Base-by-base conservation (phyloP, 2,329 filamentous ascomycete genomes). In the Microdochium trichocladiopsis region DNA sequence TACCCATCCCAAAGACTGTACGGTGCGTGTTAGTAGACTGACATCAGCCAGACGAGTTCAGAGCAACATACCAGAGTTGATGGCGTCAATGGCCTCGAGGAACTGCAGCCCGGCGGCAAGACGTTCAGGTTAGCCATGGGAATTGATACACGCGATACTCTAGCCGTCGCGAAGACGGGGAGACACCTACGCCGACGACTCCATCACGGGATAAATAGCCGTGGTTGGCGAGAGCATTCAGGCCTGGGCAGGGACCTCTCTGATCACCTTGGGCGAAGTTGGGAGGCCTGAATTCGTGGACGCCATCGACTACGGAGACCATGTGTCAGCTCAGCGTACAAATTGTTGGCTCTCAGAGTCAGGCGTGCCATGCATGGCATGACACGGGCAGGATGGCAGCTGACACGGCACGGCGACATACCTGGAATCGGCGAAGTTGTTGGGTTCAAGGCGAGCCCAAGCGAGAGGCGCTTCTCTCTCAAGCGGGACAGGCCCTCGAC, bases 1-100 rank as follows among this genome's bases (percentile, higher is more conserved):
- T 49, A 1, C 69, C 69, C 76, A 79, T 78, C 3, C 73, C 72
- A 24, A 67, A 76, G 1, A 78, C 67, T 28, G 18, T 9, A 45
- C 11, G 41, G n/a, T 18, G 6, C 6, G 6, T 45, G 41, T 22
- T 45, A 23, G 33, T n/a, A 8, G 33, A 11, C 33, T n/a, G n/a
- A n/a, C n/a, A n/a, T n/a, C n/a, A n/a, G n/a, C n/a, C n/a, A n/a
- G n/a, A n/a, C n/a, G n/a, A n/a, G n/a, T n/a, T n/a, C n/a, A n/a
- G n/a, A n/a, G n/a, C n/a, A n/a, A 45, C 41, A 6, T 45, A 45
- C 41, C 64, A 51, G 66, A 57, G 53, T 71, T 71, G 50, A 65
- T 65, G 4, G 66, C 63, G 11, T 57, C 53, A 21, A 70, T 64
- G 2, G 66, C 62, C 25, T 71, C 62, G 22, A 51, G 25, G 22